Conservation (phyloP, 2,329 filamentous ascomycete species). For the Aspergillus niger region DNA sequence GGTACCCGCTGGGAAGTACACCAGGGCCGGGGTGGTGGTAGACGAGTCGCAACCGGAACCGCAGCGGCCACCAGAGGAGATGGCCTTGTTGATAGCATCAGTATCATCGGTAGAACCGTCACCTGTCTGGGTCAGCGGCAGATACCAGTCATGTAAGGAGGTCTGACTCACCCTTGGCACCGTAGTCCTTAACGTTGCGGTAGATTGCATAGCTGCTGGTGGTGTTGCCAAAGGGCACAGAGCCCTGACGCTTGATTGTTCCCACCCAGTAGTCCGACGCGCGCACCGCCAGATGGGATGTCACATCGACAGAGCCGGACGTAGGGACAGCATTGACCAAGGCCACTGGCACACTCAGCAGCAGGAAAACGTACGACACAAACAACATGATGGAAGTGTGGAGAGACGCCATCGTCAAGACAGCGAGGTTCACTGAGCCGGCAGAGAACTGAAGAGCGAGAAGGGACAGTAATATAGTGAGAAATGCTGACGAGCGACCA, state of each 20-base stretch:
- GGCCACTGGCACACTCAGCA: constrained; percentile 22
- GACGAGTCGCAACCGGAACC: constrained; percentile 78
- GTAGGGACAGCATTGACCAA: constrained; percentile 37
- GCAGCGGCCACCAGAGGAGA: constrained; percentile 76
- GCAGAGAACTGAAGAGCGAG: constrained; percentile 27
- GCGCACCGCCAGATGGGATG: constrained; percentile 11
- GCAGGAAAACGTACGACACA: constrained; percentile 34
- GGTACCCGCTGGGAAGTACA: constrained; percentile 89
- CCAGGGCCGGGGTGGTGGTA: constrained; percentile 78
- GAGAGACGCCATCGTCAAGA: constrained; percentile 30
- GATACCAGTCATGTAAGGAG: constrained; percentile 30
- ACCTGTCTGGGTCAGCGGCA: constrained; percentile 44
- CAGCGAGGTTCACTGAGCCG: constrained; percentile 28
- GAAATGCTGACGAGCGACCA: constrained; percentile 5
- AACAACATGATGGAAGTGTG: constrained; percentile 30
- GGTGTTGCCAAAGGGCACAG: constrained; percentile 62
- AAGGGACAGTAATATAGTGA: constrained; percentile 16
- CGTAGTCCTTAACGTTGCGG: constrained; percentile 76
- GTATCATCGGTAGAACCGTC: constrained; percentile 79
- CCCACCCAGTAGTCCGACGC: constrained; percentile 69
- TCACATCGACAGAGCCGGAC: constrained; percentile 22
- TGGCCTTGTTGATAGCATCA: constrained; percentile 80
- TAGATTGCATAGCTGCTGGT: constrained; percentile 67
- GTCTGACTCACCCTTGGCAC: constrained; percentile 62
- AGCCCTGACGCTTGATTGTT: constrained; percentile 68